These are phyloP conservation scores for Chenopodium formosanum DNA, from an alignment of 148 eudicot species.

Conservation along the genomic window DNA sequence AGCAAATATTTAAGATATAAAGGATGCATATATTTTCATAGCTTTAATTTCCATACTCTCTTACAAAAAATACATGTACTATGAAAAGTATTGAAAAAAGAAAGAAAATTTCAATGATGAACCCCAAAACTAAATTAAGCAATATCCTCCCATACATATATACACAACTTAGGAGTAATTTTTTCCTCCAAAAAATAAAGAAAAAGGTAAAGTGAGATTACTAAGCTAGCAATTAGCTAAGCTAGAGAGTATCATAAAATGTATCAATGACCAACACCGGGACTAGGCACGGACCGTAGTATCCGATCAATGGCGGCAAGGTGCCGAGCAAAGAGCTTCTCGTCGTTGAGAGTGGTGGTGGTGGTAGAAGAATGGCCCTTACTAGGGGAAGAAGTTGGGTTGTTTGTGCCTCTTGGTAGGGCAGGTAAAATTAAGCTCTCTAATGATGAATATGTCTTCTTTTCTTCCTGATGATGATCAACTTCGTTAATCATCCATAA, in stretches of 20 bases:
- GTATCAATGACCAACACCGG: conserved; percentile 46
- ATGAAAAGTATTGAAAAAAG: not conserved
- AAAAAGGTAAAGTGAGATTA: not conserved
- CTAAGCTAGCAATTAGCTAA: too few species aligned
- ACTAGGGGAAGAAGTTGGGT: conserved; percentile 39
- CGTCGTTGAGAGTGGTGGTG: conserved; percentile 6
- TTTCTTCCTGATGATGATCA: not conserved
- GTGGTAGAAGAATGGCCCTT: conserved; percentile 30
- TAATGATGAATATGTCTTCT: not conserved
- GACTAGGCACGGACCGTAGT: conserved; percentile 52
- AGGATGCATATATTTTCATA: not conserved
- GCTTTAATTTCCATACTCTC: not conserved
- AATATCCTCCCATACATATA: not conserved
- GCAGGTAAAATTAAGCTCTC: conserved; percentile 17
- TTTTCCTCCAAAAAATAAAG: not conserved
- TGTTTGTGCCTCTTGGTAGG: conserved; percentile 40
- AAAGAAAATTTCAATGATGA: not conserved
- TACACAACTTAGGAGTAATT: not conserved
- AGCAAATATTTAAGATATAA: too few species aligned
- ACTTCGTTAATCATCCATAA: not conserved
- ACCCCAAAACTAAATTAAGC: not conserved
- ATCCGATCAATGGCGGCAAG: conserved; percentile 36
- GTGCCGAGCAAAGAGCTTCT: conserved; percentile 43
- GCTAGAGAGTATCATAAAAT: not conserved
- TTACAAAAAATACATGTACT: not conserved